Evolutionary conservation across 148 eudicot genomes (phyloP).

Genomic region (Fagopyrum tataricum): DNA sequence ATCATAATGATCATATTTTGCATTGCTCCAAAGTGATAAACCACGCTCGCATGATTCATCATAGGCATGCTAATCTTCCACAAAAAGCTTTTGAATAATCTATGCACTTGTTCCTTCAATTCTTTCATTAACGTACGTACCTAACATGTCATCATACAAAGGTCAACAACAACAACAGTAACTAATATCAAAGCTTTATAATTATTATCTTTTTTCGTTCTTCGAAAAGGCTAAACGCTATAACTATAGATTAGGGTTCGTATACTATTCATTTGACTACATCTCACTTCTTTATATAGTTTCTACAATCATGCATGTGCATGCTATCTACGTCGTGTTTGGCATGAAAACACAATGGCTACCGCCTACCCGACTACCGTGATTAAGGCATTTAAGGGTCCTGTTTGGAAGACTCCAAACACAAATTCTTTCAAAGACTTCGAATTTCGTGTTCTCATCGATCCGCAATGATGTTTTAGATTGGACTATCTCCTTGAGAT

Average conservation of each 20-base stretch:
- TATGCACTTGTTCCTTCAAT: neutral
- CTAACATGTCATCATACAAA: neutral
- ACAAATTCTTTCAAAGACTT: too few species aligned
- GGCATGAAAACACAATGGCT: neutral
- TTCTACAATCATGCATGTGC: neutral
- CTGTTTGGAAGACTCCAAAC: too few species aligned
- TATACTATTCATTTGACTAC: neutral
- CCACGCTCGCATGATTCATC: slow-evolving; percentile 3
- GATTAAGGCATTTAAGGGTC: too few species aligned
- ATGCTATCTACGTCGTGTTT: neutral
- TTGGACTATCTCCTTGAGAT: too few species aligned
- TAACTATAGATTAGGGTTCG: neutral
- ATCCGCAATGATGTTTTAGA: too few species aligned
- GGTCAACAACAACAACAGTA: neutral
- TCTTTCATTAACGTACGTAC: neutral
- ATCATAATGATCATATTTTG: neutral
- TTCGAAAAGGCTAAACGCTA: neutral
- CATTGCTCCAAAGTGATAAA: neutral
- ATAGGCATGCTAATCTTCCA: neutral
- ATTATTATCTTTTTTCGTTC: neutral
- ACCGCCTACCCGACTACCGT: too few species aligned
- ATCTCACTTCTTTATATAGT: neutral
- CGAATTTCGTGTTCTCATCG: too few species aligned
- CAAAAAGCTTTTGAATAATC: neutral
- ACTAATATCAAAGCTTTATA: neutral